A percentile compares a stretch with the other conserved stretches of the same genome.
phyloP scores from a whole-genome alignment of 768 basidiomycete species.

The Phallus indusiatus region DNA sequence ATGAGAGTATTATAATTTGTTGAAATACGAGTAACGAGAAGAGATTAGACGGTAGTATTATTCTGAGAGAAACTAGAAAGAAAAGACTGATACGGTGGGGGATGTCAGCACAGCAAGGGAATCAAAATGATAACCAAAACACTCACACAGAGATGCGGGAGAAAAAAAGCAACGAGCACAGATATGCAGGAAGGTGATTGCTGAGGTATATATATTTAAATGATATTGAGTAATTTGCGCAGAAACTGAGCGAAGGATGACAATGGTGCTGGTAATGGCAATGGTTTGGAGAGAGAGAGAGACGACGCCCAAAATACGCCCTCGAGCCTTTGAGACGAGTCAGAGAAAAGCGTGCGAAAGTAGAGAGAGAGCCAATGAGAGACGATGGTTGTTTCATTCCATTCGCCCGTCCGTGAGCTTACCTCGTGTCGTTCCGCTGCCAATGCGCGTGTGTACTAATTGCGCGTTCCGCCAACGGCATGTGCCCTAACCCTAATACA shows the following conservation, averaged over 20 bases:
- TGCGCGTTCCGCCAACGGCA: neutral
- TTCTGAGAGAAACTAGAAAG: no score
- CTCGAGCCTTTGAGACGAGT: neutral
- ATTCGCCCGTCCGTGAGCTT: neutral
- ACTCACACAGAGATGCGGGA: no score
- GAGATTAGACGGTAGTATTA: no score
- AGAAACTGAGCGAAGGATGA: neutral
- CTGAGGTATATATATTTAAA: no score
- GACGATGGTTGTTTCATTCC: neutral
- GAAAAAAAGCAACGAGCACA: no score
- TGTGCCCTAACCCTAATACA: neutral
- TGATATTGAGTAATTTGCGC: neutral
- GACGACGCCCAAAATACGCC: neutral
- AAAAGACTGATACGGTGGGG: no score
- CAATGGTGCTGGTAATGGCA: neutral
- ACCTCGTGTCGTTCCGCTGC: neutral
- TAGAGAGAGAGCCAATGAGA: neutral
- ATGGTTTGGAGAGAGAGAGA: neutral
- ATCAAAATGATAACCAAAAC: no score
- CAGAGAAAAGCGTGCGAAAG: neutral
- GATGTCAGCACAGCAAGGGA: no score
- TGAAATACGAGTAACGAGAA: no score
- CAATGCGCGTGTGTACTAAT: neutral
- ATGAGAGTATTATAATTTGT: neutral
- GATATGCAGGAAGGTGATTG: no score